These are phyloP conservation scores for Ophiostoma quercus DNA, from an alignment of 2,329 filamentous ascomycete species.

Conservation along the genomic window DNA sequence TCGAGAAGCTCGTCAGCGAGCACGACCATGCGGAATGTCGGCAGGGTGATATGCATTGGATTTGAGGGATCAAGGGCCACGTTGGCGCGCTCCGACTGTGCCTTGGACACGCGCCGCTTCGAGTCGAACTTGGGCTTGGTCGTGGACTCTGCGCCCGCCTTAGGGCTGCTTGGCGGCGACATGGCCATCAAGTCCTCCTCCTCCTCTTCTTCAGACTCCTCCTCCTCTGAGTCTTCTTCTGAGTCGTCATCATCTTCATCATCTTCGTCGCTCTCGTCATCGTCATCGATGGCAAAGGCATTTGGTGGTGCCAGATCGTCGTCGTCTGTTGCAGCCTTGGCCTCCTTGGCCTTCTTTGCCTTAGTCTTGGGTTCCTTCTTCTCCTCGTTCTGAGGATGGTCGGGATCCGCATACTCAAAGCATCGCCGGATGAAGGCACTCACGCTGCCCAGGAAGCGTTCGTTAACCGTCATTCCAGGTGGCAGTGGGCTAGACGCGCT, in stretches of 20 bases:
- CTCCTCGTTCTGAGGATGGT: conserved; percentile 59
- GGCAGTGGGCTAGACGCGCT: conserved; percentile 30
- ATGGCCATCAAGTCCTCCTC: conserved; percentile 55
- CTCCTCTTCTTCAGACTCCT: conserved; percentile 39
- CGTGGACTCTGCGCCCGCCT: conserved; percentile 31
- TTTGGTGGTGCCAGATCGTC: conserved; percentile 35
- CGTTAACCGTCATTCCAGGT: conserved; percentile 62
- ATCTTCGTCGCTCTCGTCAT: conserved; percentile 47
- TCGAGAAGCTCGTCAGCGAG: conserved; percentile 92
- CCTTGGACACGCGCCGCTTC: conserved; percentile 47
- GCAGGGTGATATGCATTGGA: conserved; percentile 89
- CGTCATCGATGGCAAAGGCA: conserved; percentile 71
- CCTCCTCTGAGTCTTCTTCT: conserved; percentile 42
- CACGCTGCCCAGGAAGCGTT: conserved; percentile 85
- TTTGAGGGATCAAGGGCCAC: conserved; percentile 87
- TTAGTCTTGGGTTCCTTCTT: conserved; percentile 11
- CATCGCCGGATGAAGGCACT: conserved; percentile 93
- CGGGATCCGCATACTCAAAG: conserved; percentile 96
- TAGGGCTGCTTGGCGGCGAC: conserved; percentile 40
- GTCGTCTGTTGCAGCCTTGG: conserved; percentile 29
- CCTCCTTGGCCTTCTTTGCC: conserved; percentile 6
- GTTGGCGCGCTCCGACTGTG: conserved; percentile 70
- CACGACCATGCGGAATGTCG: conserved; percentile 98
- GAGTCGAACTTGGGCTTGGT: conserved; percentile 27
- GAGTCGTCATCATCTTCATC: conserved; percentile 58